A percentile compares a stretch with the other conserved stretches of the same genome.
Conservation (phyloP, 805 yeast genomes). For the Metschnikowia proteae region DNA sequence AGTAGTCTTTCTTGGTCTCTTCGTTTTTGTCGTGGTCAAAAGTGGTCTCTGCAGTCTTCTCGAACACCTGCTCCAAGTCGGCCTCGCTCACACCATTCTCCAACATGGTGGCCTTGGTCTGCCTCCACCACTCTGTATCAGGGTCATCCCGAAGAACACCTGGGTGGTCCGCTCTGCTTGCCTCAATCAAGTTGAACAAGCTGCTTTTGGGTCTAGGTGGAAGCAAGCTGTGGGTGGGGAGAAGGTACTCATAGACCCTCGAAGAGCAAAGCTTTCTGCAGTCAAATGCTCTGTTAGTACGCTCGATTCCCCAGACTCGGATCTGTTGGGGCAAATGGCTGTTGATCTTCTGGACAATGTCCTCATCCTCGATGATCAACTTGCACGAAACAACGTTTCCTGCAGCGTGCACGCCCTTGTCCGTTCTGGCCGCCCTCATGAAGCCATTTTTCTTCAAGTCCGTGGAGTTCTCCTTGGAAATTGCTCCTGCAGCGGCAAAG, state of each 20-base stretch:
- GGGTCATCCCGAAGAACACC: constrained; percentile 57
- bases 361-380: constrained; percentile 77
- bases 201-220: constrained; percentile 83
- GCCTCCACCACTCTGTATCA: constrained; percentile 65
- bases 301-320: constrained; percentile 87
- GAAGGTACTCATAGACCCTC: constrained; percentile 88
- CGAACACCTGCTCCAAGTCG: constrained; percentile 16
- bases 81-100: constrained; percentile 12
- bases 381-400: constrained; percentile 87
- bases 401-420: constrained; percentile 97
- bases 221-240: constrained; percentile 86
- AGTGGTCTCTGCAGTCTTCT: constrained; percentile 35
- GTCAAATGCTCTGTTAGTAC: constrained; percentile 88
- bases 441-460: constrained; percentile 87
- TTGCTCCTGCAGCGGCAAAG: constrained; percentile 80
- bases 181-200: constrained; percentile 56
- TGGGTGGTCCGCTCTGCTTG: constrained; percentile 52
- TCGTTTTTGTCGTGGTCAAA: constrained; percentile 23
- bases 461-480: constrained; percentile 78
- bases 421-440: constrained; percentile 85
- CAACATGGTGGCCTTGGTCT: constrained; percentile 32
- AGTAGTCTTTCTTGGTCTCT: constrained; percentile 29
- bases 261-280: constrained; percentile 94
- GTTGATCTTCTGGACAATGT: constrained; percentile 72
- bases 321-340: constrained; percentile 75